Percentiles rank a stretch among this genome's conserved stretches.
Conservation (phyloP, 2,329 filamentous ascomycete species). For the Alternaria arbusti region DNA sequence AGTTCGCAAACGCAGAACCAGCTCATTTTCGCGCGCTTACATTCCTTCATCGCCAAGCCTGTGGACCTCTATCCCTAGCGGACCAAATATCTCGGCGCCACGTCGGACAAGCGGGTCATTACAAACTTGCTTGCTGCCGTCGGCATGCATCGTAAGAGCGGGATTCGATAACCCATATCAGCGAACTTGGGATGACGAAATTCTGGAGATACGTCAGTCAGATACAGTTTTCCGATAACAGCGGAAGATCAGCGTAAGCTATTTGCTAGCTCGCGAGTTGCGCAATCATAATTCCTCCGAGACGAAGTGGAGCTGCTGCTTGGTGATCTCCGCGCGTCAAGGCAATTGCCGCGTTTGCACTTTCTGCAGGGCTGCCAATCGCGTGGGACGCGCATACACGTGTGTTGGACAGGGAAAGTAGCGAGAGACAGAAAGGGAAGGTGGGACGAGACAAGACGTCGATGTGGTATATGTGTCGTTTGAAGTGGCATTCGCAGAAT, state of each 20-base stretch:
- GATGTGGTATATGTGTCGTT: not conserved
- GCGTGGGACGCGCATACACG: not conserved
- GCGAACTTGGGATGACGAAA: not conserved
- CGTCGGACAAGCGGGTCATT: slow-evolving; percentile 3
- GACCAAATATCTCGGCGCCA: slow-evolving; percentile 7
- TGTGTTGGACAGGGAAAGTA: not conserved
- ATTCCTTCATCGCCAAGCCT: not conserved
- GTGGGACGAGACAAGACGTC: not conserved
- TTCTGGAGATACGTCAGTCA: slow-evolving; percentile 4
- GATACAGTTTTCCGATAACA: not conserved
- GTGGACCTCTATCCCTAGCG: not conserved
- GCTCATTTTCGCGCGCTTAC: not conserved
- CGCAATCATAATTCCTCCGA: slow-evolving; percentile 3
- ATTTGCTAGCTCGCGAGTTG: slow-evolving; percentile 3
- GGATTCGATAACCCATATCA: slow-evolving; percentile 1
- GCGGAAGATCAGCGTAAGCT: slow-evolving; percentile 9
- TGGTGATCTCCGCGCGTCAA: not conserved
- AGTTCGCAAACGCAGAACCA: not conserved
- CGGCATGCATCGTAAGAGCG: not conserved
- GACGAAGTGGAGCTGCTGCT: not conserved
- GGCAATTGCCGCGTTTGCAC: not conserved
- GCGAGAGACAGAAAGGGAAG: not conserved
- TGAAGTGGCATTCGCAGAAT: slow-evolving; percentile 1
- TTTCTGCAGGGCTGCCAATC: slow-evolving; percentile 10
- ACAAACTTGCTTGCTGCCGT: not conserved